Evolutionary conservation across 1,284 basidiomycete genomes (phyloP), one percentile per base, ranked within the genome.

Genomic region (Melampsora medusae): DNA sequence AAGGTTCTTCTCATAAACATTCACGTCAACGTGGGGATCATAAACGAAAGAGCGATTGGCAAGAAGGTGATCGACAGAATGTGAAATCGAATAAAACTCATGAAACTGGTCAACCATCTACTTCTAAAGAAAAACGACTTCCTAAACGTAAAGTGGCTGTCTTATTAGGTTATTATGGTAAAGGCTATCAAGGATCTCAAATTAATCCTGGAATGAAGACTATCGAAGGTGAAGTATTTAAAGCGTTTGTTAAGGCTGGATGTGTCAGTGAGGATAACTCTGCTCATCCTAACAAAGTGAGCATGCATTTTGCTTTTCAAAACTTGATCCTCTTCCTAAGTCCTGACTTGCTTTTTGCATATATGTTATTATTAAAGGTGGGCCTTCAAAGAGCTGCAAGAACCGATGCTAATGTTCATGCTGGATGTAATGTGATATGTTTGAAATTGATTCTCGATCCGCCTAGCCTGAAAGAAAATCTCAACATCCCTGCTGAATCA

Each of bases 331-430:
- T 14, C 19, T 46, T 35, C 35, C 10, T 7, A 25, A 9, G 17
- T 22, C 6, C 42, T 50, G 28, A 25, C 28, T 25, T 62, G 3
- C 38, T 25, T 4, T 14, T n/a, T 28, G 4, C 10, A 7, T 38
- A 25, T 61, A 2, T 28, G 3, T 25, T 25, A 25, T 25, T 25
- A 25, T 46, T 25, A 50, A 53, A 92, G 92, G 91, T 95, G 69
- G 88, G 87, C 66, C 87, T 99, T 16, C 90, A 89, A 61, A 89
- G 97, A 50, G 92, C 96, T 2, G 97, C 97, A 6, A 87, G 97
- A 2, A 99, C 97, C 0, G 97, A 99, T 83, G 92, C 95, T 0
- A 97, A 97, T 22, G 97, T 99, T 5, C 95, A 98, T 82, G 97
- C 97, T 5, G 95, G 94, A 7, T 92, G 95, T 14, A 99, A 99